Base-by-base conservation (phyloP, 768 basidiomycete species). In the Mycena leptocephala region DNA sequence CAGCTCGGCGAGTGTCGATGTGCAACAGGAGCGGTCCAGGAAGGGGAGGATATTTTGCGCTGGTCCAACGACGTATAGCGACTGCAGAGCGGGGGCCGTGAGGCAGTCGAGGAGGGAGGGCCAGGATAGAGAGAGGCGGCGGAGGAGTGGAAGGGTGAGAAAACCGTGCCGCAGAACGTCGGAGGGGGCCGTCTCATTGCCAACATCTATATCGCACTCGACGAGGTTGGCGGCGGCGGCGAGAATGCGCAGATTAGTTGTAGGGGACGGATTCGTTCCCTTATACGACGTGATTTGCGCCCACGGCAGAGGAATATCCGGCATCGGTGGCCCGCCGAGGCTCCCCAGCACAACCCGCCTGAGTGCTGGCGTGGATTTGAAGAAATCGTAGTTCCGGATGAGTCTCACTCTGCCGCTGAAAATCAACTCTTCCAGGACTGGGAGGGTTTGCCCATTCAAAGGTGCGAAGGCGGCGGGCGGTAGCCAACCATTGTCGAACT, bases 171-270 rank as follows among this genome's bases (percentile, higher is more conserved):
- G 30, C 5, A 1, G 10, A 9, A 24, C 22, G 20, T 28, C 32
- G 6, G 6, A 6, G 37, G 22, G 3, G 26, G 13, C 14, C 16
- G n/a, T 14, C 22, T 3, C 18, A n/a, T n/a, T n/a, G 35, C n/a
- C n/a, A n/a, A n/a, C 30, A 22, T 55, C 43, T 11, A 71, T 26
- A n/a, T 71, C 70, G 51, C 70, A 71, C 10, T 71, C 61, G 48
- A 71, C 70, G 28, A 71, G 59, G n/a, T 14, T 35, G 10, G 41
- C 33, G 18, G 35, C 33, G 1, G 43, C 46, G 32, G 56, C 58
- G 22, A 71, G 32, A 14, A 46, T 39, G 24, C 5, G 16, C 32
- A 48, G 28, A 43, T 70, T 58, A 9, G 14, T 43, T 9, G 6
- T 3, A 0, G 22, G 22, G 24, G n/a, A 7, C 41, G 2, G 30